These are phyloP conservation scores for Globisporangium lucens DNA, from an alignment of 352 stramenopile species.

Conservation along the genomic window DNA sequence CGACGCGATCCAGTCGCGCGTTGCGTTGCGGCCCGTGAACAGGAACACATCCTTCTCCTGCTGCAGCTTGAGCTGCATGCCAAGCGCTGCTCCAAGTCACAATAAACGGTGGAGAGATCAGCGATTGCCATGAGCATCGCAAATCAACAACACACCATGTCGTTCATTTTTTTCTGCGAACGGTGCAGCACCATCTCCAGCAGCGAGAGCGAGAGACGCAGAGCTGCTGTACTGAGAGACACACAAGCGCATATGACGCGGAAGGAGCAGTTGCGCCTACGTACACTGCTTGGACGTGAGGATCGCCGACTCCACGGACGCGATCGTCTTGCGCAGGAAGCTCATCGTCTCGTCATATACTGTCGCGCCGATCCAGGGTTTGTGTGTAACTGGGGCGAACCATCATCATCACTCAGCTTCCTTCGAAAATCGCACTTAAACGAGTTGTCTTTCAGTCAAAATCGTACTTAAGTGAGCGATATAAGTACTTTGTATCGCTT, in stretches of 20 bases:
- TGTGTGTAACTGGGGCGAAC: not conserved
- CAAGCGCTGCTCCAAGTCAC: constrained; percentile 39
- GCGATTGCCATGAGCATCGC: not conserved
- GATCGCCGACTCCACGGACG: constrained; percentile 72
- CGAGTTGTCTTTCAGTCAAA: not conserved
- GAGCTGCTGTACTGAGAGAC: not conserved
- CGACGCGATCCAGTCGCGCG: constrained; percentile 62
- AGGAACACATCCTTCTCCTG: constrained; percentile 76
- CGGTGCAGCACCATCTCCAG: not conserved
- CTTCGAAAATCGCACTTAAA: constrained; percentile 3
- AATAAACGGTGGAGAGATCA: constrained; percentile 2
- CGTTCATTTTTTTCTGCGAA: not conserved
- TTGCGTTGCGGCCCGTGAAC: constrained; percentile 53
- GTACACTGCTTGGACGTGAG: constrained; percentile 82
- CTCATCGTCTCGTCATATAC: constrained; percentile 41
- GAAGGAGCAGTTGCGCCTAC: constrained; percentile 9
- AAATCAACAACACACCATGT: constrained; percentile 1
- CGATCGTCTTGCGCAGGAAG: constrained; percentile 63
- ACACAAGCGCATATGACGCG: not conserved
- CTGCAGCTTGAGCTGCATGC: constrained; percentile 70
- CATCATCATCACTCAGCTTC: not conserved
- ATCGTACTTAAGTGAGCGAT: constrained; percentile 13
- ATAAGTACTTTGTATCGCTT: no score
- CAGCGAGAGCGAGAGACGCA: not conserved
- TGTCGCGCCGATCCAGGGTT: not conserved